Base-by-base conservation (phyloP, 1,284 basidiomycete genomes). In the Cutaneotrichosporon daszewskae region DNA sequence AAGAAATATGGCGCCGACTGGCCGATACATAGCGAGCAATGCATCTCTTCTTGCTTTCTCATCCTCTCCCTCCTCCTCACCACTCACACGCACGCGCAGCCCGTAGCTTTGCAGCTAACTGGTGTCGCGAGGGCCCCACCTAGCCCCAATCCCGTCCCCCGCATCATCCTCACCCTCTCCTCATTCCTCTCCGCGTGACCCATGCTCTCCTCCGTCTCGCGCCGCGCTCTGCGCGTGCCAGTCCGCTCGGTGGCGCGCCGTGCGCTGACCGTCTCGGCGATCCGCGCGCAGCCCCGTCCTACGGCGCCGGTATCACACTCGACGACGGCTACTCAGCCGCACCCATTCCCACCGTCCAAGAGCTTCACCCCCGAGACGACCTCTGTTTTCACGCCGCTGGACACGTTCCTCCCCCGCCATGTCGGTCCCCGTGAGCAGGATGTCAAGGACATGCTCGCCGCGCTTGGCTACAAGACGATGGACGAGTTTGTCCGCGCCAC, bases 341-440 rank as follows among this genome's bases (percentile, higher is more conserved):
- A 65, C 49, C 66, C 68, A n/a, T 32, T 55, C 22, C 58, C 61
- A 25, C 57, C 59, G 9, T 61, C 59, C 23, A 51, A 57, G 20
- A 57, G 60, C 3, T 68, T 54, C 54, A 58, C 59, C 39, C 60
- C 65, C 2, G 37, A 55, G 18, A 26, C 53, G n/a, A 50, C 56
- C 14, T 69, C 66, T n/a, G 57, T 75, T 47, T 87, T 91, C 67
- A 77, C 82, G 11, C 81, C 88, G 2, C 76, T 94, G 49, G 91
- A 96, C 74, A 85, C 82, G 22, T 95, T 95, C 72, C 71, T 81
- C 27, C 82, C 87, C 57, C 80, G 91, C 33, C 91, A 96, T 68
- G 81, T 95, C 57, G 91, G 91, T 6, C 91, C 90, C 19, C 82
- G 90, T 62, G 79, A 81, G 48, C 68, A 73, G 26, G 87, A 92